Evolutionary conservation across 345 rosid genomes (phyloP).

Genomic region (Heritiera fomes): DNA sequence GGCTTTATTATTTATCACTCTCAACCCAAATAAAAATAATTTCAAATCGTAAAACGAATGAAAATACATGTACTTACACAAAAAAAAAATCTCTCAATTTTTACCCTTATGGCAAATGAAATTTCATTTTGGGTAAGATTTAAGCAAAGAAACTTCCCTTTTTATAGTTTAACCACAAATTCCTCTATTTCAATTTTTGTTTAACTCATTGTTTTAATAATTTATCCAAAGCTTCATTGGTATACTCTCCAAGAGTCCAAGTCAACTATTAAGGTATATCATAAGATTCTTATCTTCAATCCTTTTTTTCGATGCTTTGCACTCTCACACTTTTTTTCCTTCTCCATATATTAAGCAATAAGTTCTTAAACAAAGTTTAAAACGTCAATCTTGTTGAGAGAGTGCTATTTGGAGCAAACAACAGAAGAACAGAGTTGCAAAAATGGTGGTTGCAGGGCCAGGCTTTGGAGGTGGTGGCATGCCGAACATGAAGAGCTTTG

Average conservation of each 20-base stretch:
- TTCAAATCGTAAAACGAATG: no score
- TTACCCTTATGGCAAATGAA: not conserved
- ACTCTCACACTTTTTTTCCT: not conserved
- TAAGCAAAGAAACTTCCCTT: not conserved
- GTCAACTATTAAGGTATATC: not conserved
- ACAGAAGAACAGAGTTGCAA: not conserved
- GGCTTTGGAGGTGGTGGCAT: not conserved
- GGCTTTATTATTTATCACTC: no score
- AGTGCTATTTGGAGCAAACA: not conserved
- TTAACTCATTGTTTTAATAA: not conserved
- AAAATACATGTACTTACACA: no score
- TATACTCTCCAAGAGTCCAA: not conserved
- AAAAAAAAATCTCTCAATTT: not conserved
- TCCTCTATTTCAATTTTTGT: not conserved
- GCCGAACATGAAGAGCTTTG: conserved; percentile 16
- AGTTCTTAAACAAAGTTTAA: not conserved
- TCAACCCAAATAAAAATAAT: no score
- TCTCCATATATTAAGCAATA: not conserved
- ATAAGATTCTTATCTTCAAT: not conserved
- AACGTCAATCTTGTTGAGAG: not conserved
- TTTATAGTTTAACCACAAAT: not conserved
- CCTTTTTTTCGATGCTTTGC: not conserved
- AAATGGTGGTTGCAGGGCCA: conserved; percentile 20
- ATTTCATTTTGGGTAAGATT: not conserved
- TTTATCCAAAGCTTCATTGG: conserved; percentile 2